These are phyloP conservation scores for Canariomyces notabilis DNA, from an alignment of 2,329 filamentous ascomycete genomes.

Conservation along the genomic window DNA sequence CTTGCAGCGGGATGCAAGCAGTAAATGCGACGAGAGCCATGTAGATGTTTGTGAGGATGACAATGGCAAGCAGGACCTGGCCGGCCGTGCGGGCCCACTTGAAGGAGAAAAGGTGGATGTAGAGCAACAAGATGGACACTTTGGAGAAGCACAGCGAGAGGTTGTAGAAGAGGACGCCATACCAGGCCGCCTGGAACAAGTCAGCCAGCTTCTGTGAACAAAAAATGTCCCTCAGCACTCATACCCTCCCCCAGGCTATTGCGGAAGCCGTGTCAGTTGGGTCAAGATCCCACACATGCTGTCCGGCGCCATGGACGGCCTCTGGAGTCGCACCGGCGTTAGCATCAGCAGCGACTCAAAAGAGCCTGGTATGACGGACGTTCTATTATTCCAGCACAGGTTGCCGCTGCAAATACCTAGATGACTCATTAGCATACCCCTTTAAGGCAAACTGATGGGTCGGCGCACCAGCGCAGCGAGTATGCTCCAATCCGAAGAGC, in stretches of 20 bases:
- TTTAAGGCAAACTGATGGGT: background rate
- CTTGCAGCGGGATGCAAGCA: constrained; percentile 27
- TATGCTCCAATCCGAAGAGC: constrained; percentile 35
- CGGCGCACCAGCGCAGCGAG: constrained; percentile 28
- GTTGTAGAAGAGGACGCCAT: constrained; percentile 27
- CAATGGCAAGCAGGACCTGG: constrained; percentile 24
- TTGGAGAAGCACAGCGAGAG: constrained; percentile 27
- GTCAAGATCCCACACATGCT: constrained; percentile 23
- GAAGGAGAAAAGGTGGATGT: constrained; percentile 28
- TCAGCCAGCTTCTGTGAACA: background rate
- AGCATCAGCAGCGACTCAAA: background rate
- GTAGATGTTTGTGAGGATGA: constrained; percentile 25
- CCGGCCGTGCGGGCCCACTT: constrained; percentile 29
- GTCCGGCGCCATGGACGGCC: constrained; percentile 19
- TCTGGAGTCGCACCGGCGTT: constrained; percentile 13
- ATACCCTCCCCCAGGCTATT: constrained; percentile 21
- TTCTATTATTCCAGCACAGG: constrained; percentile 23
- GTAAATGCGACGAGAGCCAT: constrained; percentile 25
- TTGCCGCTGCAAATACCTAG: constrained; percentile 25
- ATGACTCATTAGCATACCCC: background rate
- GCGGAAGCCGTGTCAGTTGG: constrained; percentile 11
- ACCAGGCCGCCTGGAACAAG: constrained; percentile 25
- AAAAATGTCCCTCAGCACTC: background rate
- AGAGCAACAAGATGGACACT: constrained; percentile 28
- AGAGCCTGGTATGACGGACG: constrained; percentile 10